phyloP scores from a whole-genome alignment of 257 asterid genomes.

The Nemophila menziesii region DNA sequence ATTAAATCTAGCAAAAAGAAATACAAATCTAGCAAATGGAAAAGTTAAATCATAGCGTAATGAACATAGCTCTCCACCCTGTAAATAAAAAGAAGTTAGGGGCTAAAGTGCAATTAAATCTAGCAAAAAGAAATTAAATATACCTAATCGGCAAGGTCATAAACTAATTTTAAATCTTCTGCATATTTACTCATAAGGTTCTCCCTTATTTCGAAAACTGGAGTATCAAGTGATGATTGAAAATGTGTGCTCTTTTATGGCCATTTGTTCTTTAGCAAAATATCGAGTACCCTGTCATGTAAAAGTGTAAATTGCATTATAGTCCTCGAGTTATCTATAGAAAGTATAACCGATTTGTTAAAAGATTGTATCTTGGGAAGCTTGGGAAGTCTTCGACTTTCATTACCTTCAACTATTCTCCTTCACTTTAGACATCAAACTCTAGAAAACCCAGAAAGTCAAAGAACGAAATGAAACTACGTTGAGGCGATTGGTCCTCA shows the following conservation, averaged over 20 bases:
- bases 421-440: conserved; percentile 48
- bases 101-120: not conserved
- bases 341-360: not conserved
- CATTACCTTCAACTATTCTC: conserved; percentile 87
- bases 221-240: conserved; percentile 74
- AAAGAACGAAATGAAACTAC: too few relatives aligned
- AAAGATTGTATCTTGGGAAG: conserved; percentile 94
- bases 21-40: too few relatives aligned
- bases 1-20: not conserved
- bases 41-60: too few relatives aligned
- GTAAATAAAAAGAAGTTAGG: not conserved
- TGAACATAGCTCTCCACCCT: too few relatives aligned
- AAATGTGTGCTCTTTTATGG: conserved; percentile 69
- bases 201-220: conserved; percentile 86
- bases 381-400: conserved; percentile 78
- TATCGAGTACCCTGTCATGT: conserved; percentile 96
- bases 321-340: too few relatives aligned
- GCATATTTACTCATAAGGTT: conserved; percentile 95
- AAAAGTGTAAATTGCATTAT: too few relatives aligned
- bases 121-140: too few relatives aligned
- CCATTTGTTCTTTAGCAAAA: conserved; percentile 88
- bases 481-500: too few relatives aligned
- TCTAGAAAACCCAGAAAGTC: conserved; percentile 33
- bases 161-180: conserved; percentile 88
- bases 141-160: conserved; percentile 95